These are phyloP conservation scores for Candida caryicola DNA, from an alignment of 805 yeast species.

Conservation along the genomic window DNA sequence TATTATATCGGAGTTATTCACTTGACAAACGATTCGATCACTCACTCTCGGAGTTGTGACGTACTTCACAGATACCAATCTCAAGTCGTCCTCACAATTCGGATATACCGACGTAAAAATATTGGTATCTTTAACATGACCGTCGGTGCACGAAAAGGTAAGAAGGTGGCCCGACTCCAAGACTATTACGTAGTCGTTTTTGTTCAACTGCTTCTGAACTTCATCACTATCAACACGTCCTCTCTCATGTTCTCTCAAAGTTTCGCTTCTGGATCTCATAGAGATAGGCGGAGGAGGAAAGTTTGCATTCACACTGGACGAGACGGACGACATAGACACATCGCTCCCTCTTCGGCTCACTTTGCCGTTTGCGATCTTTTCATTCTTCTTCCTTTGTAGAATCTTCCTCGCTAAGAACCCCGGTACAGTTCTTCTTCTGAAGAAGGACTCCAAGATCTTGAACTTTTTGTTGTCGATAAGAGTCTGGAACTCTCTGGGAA, in stretches of 20 bases:
- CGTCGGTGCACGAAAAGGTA: slow-evolving; percentile 49
- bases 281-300: slow-evolving; percentile 28
- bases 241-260: not conserved
- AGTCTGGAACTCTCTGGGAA: slow-evolving; percentile 31
- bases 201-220: slow-evolving; percentile 18
- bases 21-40: slow-evolving; percentile 62
- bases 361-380: slow-evolving; percentile 5
- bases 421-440: slow-evolving; percentile 54
- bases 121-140: slow-evolving; percentile 33
- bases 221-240: slow-evolving; percentile 5
- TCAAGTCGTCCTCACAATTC: slow-evolving; percentile 5
- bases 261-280: slow-evolving; percentile 9
- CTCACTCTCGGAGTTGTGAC: slow-evolving; percentile 70
- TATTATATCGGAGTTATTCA: slow-evolving; percentile 48
- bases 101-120: slow-evolving; percentile 21
- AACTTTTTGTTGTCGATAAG: slow-evolving; percentile 19
- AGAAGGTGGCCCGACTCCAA: slow-evolving; percentile 49
- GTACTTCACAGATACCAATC: slow-evolving; percentile 51
- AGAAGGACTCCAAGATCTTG: slow-evolving; percentile 55
- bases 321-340: slow-evolving; percentile 21
- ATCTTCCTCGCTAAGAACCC: slow-evolving; percentile 40
- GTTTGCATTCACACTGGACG: slow-evolving; percentile 29
- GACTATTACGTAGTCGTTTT: slow-evolving; percentile 52
- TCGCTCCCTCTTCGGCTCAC: slow-evolving; percentile 33
- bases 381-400: slow-evolving; percentile 19